Evolutionary conservation across 2,329 filamentous ascomycete genomes (phyloP).

Genomic region (Penicillium glabrum): DNA sequence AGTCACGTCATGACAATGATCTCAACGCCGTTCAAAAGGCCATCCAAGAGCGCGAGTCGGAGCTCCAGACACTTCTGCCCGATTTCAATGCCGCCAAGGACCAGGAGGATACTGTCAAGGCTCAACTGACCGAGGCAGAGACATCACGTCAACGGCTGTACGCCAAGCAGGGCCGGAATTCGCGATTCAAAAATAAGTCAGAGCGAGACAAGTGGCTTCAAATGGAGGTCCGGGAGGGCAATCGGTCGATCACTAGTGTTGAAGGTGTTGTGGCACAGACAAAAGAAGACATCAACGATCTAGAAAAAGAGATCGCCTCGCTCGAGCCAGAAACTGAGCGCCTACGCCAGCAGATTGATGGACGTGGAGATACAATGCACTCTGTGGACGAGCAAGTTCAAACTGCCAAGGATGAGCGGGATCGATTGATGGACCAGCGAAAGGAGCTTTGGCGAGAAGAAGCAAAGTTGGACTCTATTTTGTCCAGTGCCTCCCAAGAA

Average conservation of each 20-base stretch:
- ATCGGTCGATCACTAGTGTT: constrained; percentile 72
- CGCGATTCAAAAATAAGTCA: constrained; percentile 81
- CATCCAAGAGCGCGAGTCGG: constrained; percentile 73
- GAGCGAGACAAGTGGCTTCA: constrained; percentile 84
- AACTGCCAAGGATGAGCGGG: constrained; percentile 73
- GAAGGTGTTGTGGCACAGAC: constrained; percentile 84
- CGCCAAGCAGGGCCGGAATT: constrained; percentile 86
- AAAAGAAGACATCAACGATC: constrained; percentile 73
- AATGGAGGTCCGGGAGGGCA: constrained; percentile 77
- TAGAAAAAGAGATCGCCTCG: constrained; percentile 69
- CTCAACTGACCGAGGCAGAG: constrained; percentile 74
- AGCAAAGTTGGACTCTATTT: constrained; percentile 76
- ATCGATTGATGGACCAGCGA: constrained; percentile 79
- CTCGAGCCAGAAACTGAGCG: constrained; percentile 71
- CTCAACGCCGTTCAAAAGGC: constrained; percentile 70
- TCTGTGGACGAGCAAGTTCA: constrained; percentile 72
- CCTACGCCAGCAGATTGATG: constrained; percentile 72
- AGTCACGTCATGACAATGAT: constrained; percentile 68
- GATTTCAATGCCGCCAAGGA: constrained; percentile 71
- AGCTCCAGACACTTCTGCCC: constrained; percentile 74
- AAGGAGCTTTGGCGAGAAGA: constrained; percentile 87
- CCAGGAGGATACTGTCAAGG: constrained; percentile 69
- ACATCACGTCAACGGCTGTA: constrained; percentile 75
- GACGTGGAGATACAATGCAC: constrained; percentile 72
- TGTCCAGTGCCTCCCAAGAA: constrained; percentile 73